phyloP scores from a whole-genome alignment of 192 early-diverging fungal species.

The Chytriomyces sp. region DNA sequence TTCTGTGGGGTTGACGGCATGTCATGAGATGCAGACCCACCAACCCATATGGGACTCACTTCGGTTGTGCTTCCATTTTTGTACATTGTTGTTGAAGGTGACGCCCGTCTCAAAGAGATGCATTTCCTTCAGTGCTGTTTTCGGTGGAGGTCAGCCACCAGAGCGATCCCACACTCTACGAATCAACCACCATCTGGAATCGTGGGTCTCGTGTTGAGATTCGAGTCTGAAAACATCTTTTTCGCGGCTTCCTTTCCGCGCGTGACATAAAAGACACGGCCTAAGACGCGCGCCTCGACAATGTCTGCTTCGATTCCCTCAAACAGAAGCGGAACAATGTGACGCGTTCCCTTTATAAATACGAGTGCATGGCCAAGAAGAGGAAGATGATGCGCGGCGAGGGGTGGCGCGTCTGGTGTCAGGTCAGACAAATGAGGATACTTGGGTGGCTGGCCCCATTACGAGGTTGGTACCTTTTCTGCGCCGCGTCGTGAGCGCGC shows the following conservation, averaged over 20 bases:
- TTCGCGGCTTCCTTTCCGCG: not conserved
- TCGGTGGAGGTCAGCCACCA: not conserved
- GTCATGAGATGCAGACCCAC: not conserved
- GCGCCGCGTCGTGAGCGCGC: no score
- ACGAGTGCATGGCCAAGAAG: not conserved
- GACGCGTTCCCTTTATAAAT: not conserved
- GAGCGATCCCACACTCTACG: not conserved
- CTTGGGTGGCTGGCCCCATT: no score
- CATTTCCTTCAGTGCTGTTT: not conserved
- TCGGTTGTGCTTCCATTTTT: constrained; percentile 8
- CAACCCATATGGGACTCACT: not conserved
- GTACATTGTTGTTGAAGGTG: constrained; percentile 6
- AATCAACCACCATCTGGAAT: not conserved
- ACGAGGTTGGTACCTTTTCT: no score
- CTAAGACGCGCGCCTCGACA: not conserved
- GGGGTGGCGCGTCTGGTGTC: not conserved
- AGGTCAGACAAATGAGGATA: not conserved
- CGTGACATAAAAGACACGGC: not conserved
- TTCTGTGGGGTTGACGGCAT: not conserved
- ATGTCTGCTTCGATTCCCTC: not conserved
- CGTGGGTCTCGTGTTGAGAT: not conserved
- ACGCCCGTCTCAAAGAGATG: not conserved
- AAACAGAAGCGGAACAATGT: not conserved
- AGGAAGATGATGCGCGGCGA: not conserved
- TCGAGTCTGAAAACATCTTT: not conserved